Percentiles rank a stretch among this genome's conserved stretches.
Conservation (phyloP, 163 green algal species). For the Scenedesmus sp. region DNA sequence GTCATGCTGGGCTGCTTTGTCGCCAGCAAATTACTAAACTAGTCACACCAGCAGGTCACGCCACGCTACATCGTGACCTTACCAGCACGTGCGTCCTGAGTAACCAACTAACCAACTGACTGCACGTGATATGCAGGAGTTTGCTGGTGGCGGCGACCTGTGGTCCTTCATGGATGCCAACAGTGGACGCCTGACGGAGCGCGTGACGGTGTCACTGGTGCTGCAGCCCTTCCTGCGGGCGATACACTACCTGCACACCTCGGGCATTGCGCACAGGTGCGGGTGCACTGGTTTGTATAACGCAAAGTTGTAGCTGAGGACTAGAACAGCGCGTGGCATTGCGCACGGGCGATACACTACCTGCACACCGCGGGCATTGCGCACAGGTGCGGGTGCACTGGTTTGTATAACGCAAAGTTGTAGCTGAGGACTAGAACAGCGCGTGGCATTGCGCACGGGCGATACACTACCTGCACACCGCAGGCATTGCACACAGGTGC, state of each 20-base stretch:
- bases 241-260: conserved; percentile 73
- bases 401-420: no score
- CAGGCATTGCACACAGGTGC: neutral
- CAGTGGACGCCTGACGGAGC: conserved; percentile 41
- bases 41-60: no score
- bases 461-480: neutral
- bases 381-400: neutral
- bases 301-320: no score
- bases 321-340: no score
- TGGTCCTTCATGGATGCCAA: conserved; percentile 55
- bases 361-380: neutral
- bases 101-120: no score
- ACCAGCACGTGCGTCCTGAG: no score
- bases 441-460: neutral
- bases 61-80: no score
- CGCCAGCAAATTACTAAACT: no score
- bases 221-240: conserved; percentile 70
- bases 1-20: no score
- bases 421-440: no score
- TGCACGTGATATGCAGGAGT: conserved; percentile 53
- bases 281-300: no score
- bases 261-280: conserved; percentile 37
- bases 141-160: conserved; percentile 74
- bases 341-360: neutral
- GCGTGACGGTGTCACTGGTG: conserved; percentile 33